Conservation (phyloP, 1,139 yeast genomes). For the Nakaseomyces delphensis region DNA sequence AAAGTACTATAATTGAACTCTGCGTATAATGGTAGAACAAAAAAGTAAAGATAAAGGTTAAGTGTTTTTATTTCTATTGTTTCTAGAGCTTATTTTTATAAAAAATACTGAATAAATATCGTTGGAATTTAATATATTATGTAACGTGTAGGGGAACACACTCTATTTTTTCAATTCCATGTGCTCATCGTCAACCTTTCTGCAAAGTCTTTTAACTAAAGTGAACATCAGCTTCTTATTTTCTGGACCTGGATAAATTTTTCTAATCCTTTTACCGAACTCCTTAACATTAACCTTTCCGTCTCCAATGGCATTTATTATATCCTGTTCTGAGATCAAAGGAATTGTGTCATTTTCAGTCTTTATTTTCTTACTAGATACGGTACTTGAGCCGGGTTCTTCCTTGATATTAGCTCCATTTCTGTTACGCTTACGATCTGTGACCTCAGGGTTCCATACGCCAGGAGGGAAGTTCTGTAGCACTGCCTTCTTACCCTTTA, state of each 20-base stretch:
- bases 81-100: no score
- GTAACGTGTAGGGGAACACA: neutral
- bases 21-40: no score
- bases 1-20: neutral
- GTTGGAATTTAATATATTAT: no score
- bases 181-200: slow-evolving; percentile 53
- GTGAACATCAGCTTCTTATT: slow-evolving; percentile 60
- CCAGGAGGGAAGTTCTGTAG: slow-evolving; percentile 67
- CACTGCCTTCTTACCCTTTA: slow-evolving; percentile 55
- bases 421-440: slow-evolving; percentile 36
- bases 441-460: slow-evolving; percentile 71
- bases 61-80: no score
- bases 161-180: slow-evolving; percentile 47
- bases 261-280: slow-evolving; percentile 50
- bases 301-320: slow-evolving; percentile 48
- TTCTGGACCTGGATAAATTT: slow-evolving; percentile 55
- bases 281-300: slow-evolving; percentile 44
- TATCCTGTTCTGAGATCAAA: slow-evolving; percentile 60
- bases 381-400: slow-evolving; percentile 11
- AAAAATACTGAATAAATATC: no score
- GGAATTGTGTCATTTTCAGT: slow-evolving; percentile 25
- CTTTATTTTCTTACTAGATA: slow-evolving; percentile 15
- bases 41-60: no score
- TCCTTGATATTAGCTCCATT: slow-evolving; percentile 19
- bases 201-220: slow-evolving; percentile 58